Evolutionary conservation across 805 yeast genomes (phyloP), one percentile per base, ranked within the genome.

Genomic region (Teunomyces barrocoloradensis): DNA sequence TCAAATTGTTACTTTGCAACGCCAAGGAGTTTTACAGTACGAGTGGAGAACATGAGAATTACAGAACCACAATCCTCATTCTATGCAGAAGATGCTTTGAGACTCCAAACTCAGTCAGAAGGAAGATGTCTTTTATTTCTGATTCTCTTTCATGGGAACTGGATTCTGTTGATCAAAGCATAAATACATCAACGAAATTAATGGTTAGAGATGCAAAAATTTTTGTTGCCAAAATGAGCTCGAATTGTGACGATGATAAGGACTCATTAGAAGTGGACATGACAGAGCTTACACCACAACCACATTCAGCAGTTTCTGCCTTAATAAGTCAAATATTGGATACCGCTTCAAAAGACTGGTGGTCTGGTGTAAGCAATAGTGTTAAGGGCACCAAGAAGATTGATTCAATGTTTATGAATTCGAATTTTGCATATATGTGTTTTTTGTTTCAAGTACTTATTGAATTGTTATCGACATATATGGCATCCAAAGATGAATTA

Each of bases 401-500:
- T n/a, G n/a, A n/a, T n/a, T n/a, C n/a, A n/a, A n/a, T n/a, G n/a
- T n/a, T n/a, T n/a, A n/a, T n/a, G 17, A 53, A 53, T 37, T 27
- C 28, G 5, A 74, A 78, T 27, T 87, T 84, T 63, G 76, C 83
- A 0, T 84, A 87, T 56, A 80, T 82, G 49, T 77, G 84, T 38
- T 89, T 84, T 61, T 64, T 91, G 41, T 66, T 91, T 33, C 87
- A 83, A 54, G 66, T 80, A 0, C 64, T 90, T 35, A 75, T 83
- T 0, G 97, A 91, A 54, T 65, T 89, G 4, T 64, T 91, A 5
- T 79, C 84, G 1, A 87, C 96, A 1, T 91, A 90, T 61, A 85
- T 84, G 51, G 84, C 82, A 51, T 80, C 90, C 43, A 91, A 91
- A 61, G 75, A 87, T 44, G 96, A 90, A 56, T 86, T 91, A 56